These are phyloP conservation scores for Colletotrichum horii DNA, from an alignment of 2,329 filamentous ascomycete species.

Conservation along the genomic window DNA sequence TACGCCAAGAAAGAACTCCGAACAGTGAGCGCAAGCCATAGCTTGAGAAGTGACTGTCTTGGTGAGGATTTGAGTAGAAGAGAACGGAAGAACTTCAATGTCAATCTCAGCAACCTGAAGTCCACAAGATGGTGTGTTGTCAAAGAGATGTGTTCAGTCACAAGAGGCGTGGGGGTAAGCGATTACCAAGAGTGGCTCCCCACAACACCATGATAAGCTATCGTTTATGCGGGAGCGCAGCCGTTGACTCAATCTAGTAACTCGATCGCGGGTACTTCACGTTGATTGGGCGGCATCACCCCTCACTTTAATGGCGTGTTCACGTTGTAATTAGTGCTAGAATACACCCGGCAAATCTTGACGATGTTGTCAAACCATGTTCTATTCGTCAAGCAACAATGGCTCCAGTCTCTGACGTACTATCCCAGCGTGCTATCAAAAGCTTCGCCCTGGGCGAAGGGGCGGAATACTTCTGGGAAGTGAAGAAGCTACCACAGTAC, in stretches of 20 bases:
- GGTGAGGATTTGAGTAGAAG: not conserved
- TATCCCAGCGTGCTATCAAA: not conserved
- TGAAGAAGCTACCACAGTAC: not conserved
- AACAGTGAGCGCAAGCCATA: not conserved
- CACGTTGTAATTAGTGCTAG: fast-evolving
- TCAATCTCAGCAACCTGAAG: fast-evolving
- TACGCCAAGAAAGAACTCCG: not conserved
- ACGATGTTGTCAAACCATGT: fast-evolving
- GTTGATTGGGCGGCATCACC: not conserved
- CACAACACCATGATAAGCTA: not conserved
- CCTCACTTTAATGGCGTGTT: fast-evolving
- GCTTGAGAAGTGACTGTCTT: fast-evolving
- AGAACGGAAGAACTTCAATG: not conserved
- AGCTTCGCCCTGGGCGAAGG: not conserved
- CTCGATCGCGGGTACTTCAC: fast-evolving
- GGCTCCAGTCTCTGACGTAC: not conserved
- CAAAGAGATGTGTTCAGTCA: fast-evolving
- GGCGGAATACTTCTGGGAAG: not conserved
- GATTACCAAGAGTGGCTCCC: not conserved
- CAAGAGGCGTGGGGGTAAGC: not conserved
- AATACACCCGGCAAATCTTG: not conserved
- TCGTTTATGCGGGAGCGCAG: not conserved
- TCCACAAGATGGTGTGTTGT: not conserved
- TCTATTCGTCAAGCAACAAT: not conserved
- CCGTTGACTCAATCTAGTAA: not conserved